A percentile compares a stretch with the other conserved stretches of the same genome.
These are phyloP conservation scores for Ophiostoma quercus DNA, from an alignment of 2,329 filamentous ascomycete genomes.

Conservation along the genomic window DNA sequence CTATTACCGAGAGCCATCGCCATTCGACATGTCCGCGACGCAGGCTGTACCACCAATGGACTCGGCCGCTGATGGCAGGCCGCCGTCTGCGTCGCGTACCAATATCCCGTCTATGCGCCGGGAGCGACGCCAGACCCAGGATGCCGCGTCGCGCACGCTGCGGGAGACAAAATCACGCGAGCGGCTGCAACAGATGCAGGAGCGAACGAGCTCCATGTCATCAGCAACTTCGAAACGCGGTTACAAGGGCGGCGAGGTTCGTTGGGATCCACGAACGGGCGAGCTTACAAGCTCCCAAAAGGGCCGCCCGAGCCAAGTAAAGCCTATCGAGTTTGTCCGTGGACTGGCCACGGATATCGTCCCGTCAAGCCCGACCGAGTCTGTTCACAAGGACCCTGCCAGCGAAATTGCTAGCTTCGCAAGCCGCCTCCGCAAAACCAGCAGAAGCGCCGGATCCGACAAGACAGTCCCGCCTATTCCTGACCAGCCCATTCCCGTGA, in stretches of 20 bases:
- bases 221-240: conserved; percentile 24
- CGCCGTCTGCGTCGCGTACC: conserved; percentile 25
- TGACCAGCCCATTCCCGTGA: not conserved
- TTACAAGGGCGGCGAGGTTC: conserved; percentile 40
- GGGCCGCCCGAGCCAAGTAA: conserved; percentile 53
- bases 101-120: conserved; percentile 51
- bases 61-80: conserved; percentile 4
- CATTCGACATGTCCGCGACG: conserved; percentile 27
- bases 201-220: conserved; percentile 25
- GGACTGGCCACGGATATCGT: conserved; percentile 33
- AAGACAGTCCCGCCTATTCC: not conserved
- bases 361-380: conserved; percentile 15
- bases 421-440: conserved; percentile 39
- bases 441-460: not conserved
- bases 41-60: conserved; percentile 16
- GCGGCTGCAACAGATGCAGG: conserved; percentile 31
- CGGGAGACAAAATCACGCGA: conserved; percentile 40
- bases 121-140: conserved; percentile 44
- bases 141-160: conserved; percentile 36
- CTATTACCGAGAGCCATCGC: conserved; percentile 40
- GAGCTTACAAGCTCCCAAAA: conserved; percentile 55
- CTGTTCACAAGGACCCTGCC: conserved; percentile 1
- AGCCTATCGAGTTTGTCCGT: conserved; percentile 47
- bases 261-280: conserved; percentile 63
- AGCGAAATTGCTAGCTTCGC: conserved; percentile 38